Base-by-base conservation (phyloP, 306 rosid genomes). In the Dryas alaskensis region DNA sequence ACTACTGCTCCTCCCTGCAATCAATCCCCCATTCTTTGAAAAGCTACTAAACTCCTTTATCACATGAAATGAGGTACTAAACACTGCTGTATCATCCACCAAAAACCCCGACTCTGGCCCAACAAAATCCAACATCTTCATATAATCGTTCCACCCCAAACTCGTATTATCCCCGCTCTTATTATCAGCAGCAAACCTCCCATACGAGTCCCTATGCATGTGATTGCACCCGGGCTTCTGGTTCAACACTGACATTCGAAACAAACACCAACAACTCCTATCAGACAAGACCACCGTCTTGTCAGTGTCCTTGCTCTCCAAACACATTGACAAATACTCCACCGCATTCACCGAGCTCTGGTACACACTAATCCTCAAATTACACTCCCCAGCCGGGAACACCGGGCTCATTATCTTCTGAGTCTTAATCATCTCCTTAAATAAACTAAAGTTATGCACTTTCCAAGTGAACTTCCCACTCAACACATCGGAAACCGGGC, bases 381-480 rank as follows among this genome's bases (percentile, higher is more conserved):
- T 95, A 85, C 99, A 95, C 88, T 92, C 99, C 25, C 99, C 99
- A 19, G 99, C 98, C 0, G 98, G 98, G 59, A 95, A 95, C 74
- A 92, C 93, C 0, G 98, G 98, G 72, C 98, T 95, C 99, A 95
- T 95, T 83, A 95, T 89, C 89, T 95, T 95, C 90, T 95, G 99
- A 3, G 96, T 85, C 82, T 89, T 95, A 14, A 95, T 89, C 98
- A 95, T 92, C 27, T 90, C 99, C 90, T 77, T 95, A 25, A 95
- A 95, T 75, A 95, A 73, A 79, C 97, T 90, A 70, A 92, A 92
- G 78, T 95, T 95, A 59, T 90, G 97, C 70, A 95, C 99, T 79
- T 90, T 95, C 99, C 99, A 95, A 74, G 99, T 95, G 85, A 95
- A 95, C 81, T 95, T 95, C 6, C 99, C 99, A 69, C 95, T 95